Evolutionary conservation across 805 yeast species (phyloP).

Genomic region (Wickerhamiella hasegawae): DNA sequence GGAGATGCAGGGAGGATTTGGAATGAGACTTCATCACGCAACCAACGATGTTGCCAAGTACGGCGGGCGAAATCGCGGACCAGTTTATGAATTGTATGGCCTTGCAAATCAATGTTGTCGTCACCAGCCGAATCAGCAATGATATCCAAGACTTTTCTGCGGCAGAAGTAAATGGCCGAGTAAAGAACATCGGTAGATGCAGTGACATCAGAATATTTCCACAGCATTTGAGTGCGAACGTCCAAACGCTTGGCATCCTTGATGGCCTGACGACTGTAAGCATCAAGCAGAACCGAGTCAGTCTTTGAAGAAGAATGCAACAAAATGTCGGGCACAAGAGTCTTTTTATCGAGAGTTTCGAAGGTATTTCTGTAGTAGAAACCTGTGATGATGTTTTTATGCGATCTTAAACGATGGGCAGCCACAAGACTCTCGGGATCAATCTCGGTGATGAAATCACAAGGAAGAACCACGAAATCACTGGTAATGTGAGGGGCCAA

Average conservation of each 20-base stretch:
- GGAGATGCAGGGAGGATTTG: slow-evolving; percentile 44
- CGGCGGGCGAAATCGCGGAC: slow-evolving; percentile 80
- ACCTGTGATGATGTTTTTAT: slow-evolving; percentile 46
- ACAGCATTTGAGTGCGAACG: slow-evolving; percentile 71
- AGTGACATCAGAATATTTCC: slow-evolving; percentile 70
- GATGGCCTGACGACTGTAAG: slow-evolving; percentile 52
- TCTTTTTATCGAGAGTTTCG: slow-evolving; percentile 67
- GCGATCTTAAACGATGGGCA: slow-evolving; percentile 58
- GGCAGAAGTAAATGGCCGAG: slow-evolving; percentile 54
- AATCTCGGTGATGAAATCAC: slow-evolving; percentile 84
- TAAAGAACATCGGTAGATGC: slow-evolving; percentile 66
- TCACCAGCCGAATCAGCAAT: slow-evolving; percentile 23
- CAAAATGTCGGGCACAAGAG: slow-evolving; percentile 47
- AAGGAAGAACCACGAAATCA: slow-evolving; percentile 73
- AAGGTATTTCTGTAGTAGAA: slow-evolving; percentile 60
- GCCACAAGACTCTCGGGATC: slow-evolving; percentile 84
- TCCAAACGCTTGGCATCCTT: slow-evolving; percentile 56
- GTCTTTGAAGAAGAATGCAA: slow-evolving; percentile 23
- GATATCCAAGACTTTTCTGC: slow-evolving; percentile 35
- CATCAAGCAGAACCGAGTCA: slow-evolving; percentile 43
- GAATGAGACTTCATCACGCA: slow-evolving; percentile 48
- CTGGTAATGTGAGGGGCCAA: slow-evolving; percentile 14
- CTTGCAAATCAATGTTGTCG: slow-evolving; percentile 12
- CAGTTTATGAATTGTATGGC: slow-evolving; percentile 22
- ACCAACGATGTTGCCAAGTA: slow-evolving; percentile 66